Base-by-base conservation (phyloP, 352 stramenopile species). In the Phytophthora kernoviae region DNA sequence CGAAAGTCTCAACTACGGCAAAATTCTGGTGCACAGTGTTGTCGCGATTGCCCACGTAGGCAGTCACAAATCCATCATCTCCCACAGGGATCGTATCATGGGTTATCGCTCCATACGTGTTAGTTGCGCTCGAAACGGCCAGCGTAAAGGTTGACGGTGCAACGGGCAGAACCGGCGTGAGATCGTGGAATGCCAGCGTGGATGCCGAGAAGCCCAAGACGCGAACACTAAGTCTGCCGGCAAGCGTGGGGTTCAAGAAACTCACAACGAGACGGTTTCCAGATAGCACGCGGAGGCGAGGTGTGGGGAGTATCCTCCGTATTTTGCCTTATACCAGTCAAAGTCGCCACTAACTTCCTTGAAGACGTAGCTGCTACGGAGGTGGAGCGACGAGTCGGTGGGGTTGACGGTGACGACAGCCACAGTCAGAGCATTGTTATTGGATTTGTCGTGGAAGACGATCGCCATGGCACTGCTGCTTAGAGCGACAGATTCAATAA, bases 401-500 rank as follows among this genome's bases (percentile, higher is more conserved):
- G 40, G 47, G 18, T 65, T 68, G 15, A 78, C 53, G 2, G 56
- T 67, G 8, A 83, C 66, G 9, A 73, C 74, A 2, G 58, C 60
- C 2, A 84, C 24, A 7, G 80, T 90, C 9, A 90, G 59, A 15
- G 72, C 70, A 54, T 87, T 77, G 69, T 77, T 86, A 61, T 86
- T 87, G 12, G 48, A 59, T 21, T 37, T 52, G 63, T 92, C 74
- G 62, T 82, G 64, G 61, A 90, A 88, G 15, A 68, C 66, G 24
- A 92, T 57, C 7, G 70, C 73, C 18, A 88, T 41, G 1, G 68
- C 37, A 9, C 58, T 64, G 36, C 85, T 65, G 4, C 79, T 74
- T 14, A 90, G 40, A 58, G 79, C 73, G 26, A 86, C 36, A 9
- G 72, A 68, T 0, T 86, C 75, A 8, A 73, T 44, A 17, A 75